Conservation (phyloP, 495 filamentous ascomycete species). For the Monascus purpureus region DNA sequence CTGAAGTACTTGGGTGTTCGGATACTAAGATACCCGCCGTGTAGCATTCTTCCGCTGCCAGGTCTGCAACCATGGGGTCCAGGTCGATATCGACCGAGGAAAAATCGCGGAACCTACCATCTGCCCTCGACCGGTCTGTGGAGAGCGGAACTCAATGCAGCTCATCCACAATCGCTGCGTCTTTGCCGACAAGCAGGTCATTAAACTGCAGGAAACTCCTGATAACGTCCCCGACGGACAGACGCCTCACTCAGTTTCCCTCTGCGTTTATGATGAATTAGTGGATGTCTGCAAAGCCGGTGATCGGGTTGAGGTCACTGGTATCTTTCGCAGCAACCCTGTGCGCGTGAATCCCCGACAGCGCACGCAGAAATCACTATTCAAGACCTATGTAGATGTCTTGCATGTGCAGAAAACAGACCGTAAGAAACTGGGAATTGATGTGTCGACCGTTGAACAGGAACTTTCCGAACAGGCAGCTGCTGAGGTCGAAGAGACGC, state of each 20-base stretch:
- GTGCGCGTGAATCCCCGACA: constrained; percentile 93
- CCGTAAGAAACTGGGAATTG: constrained; percentile 81
- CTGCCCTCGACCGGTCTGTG: constrained; percentile 76
- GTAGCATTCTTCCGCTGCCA: constrained; percentile 86
- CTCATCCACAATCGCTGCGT: constrained; percentile 91
- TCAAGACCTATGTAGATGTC: constrained; percentile 96
- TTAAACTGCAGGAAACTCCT: constrained; percentile 96
- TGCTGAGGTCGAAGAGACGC: constrained; percentile 62
- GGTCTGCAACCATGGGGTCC: constrained; percentile 78
- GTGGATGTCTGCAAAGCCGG: constrained; percentile 97
- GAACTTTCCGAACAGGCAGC: constrained; percentile 62
- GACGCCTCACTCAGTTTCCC: constrained; percentile 90
- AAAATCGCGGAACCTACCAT: constrained; percentile 89
- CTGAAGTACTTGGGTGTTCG: neutral
- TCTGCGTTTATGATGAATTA: constrained; percentile 92
- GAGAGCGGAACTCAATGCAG: constrained; percentile 87
- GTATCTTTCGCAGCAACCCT: constrained; percentile 88
- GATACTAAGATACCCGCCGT: neutral
- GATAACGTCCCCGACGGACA: constrained; percentile 90
- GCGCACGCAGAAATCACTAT: constrained; percentile 79
- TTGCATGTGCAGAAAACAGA: constrained; percentile 95
- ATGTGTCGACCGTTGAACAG: constrained; percentile 79
- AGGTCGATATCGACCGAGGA: constrained; percentile 84
- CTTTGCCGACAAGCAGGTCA: constrained; percentile 96
- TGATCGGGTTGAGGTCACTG: constrained; percentile 90